phyloP scores from a whole-genome alignment of 805 yeast genomes.

The Cyberlindnera bimundalis region DNA sequence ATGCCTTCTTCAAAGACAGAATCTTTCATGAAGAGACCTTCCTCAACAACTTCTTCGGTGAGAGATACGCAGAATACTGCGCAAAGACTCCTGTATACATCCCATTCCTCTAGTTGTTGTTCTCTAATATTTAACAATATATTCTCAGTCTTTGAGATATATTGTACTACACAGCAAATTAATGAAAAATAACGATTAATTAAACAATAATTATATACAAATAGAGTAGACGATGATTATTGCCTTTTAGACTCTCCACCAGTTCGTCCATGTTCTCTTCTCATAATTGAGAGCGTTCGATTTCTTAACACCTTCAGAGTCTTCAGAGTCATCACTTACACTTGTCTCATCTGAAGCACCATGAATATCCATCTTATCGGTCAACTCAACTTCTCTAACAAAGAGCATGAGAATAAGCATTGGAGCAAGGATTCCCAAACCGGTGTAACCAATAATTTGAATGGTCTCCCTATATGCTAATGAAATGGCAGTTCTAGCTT shows the following conservation, averaged over 20 bases:
- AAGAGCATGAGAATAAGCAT: constrained; percentile 30
- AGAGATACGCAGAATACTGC: constrained; percentile 55
- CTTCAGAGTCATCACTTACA: constrained; percentile 2
- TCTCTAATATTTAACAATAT: not conserved
- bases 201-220: too few relatives aligned
- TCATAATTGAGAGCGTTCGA: not conserved
- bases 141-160: too few relatives aligned
- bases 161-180: too few relatives aligned
- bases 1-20: constrained; percentile 65
- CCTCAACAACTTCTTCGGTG: constrained; percentile 67
- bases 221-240: too few relatives aligned
- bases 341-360: constrained; percentile 17
- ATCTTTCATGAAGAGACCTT: constrained; percentile 68
- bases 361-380: constrained; percentile 23
- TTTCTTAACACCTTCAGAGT: not conserved
- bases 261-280: constrained; percentile 22
- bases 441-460: constrained; percentile 31
- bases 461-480: constrained; percentile 31
- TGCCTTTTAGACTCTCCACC: constrained; percentile 17
- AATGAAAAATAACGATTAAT: too few relatives aligned
- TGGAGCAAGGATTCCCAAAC: constrained; percentile 29
- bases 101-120: constrained; percentile 36
- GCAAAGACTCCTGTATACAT: constrained; percentile 51
- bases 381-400: constrained; percentile 25
- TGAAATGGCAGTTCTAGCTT: constrained; percentile 28